These are phyloP conservation scores for Fraxinus greggii DNA, from an alignment of 305 asterid genomes.

Conservation along the genomic window DNA sequence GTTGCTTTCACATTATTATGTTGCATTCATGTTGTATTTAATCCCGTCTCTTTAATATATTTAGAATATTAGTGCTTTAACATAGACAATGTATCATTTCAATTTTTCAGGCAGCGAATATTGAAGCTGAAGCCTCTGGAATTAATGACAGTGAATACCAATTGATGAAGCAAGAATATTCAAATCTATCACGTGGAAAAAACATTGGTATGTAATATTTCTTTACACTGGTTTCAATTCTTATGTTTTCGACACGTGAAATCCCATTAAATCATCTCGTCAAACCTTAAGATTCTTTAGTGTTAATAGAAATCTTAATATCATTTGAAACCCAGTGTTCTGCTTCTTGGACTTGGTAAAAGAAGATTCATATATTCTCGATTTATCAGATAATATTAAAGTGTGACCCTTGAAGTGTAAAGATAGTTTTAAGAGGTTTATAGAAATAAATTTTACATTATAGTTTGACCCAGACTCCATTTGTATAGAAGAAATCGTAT, in stretches of 20 bases:
- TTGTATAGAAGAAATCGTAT: not conserved
- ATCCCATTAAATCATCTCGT: not conserved
- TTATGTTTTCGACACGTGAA: not conserved
- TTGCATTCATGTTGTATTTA: not conserved
- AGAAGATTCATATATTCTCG: not conserved
- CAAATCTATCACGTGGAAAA: constrained; percentile 37
- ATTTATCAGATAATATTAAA: not conserved
- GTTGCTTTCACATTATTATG: not conserved
- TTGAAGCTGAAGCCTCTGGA: constrained; percentile 53
- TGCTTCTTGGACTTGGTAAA: not conserved
- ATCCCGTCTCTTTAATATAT: not conserved
- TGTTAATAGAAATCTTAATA: not conserved
- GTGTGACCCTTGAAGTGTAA: not conserved
- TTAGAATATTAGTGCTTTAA: not conserved
- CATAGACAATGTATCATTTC: constrained; percentile 4
- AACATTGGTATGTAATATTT: constrained; percentile 37
- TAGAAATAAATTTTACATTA: not conserved
- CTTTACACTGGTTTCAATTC: not conserved
- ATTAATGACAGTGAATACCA: constrained; percentile 49
- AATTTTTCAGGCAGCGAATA: constrained; percentile 50
- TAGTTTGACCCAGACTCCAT: not conserved
- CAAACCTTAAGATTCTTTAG: not conserved
- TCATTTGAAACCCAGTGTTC: not conserved
- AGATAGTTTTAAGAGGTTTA: not conserved
- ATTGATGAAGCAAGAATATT: constrained; percentile 42